A percentile compares a stretch with the other conserved stretches of the same genome.
Evolutionary conservation across 441 rosid genomes (phyloP).

Genomic region (Pelargonium fulgidum): DNA sequence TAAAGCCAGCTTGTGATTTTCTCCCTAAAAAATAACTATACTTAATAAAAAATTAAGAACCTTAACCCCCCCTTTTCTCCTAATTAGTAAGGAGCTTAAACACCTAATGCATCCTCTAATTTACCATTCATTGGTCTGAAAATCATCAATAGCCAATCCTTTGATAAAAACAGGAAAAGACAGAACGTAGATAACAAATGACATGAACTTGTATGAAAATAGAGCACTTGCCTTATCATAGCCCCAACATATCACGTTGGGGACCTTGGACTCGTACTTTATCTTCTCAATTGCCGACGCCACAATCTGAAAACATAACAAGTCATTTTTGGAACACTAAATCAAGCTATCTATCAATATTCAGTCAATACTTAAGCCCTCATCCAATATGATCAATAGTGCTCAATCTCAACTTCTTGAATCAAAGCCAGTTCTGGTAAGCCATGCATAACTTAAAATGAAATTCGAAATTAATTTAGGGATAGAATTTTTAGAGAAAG

Average conservation of each 20-base stretch:
- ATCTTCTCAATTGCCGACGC: conserved; percentile 42
- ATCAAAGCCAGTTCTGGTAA: too few relatives aligned
- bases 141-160: background rate
- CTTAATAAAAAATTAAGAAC: too few relatives aligned
- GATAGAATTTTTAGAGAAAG: background rate
- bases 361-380: too few relatives aligned
- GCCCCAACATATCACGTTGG: conserved; percentile 46
- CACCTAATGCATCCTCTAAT: too few relatives aligned
- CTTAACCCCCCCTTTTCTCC: too few relatives aligned
- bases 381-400: too few relatives aligned
- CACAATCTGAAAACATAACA: conserved; percentile 44
- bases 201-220: conserved; percentile 1
- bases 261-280: conserved; percentile 15
- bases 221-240: conserved; percentile 45
- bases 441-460: background rate
- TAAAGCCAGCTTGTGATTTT: too few relatives aligned
- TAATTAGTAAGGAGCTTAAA: too few relatives aligned
- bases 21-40: too few relatives aligned
- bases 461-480: background rate
- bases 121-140: too few relatives aligned
- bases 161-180: background rate
- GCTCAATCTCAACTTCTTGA: too few relatives aligned
- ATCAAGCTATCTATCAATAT: background rate
- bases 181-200: background rate
- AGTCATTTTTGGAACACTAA: background rate